phyloP scores from a whole-genome alignment of 768 basidiomycete species.

The Tephrocybe sp. region DNA sequence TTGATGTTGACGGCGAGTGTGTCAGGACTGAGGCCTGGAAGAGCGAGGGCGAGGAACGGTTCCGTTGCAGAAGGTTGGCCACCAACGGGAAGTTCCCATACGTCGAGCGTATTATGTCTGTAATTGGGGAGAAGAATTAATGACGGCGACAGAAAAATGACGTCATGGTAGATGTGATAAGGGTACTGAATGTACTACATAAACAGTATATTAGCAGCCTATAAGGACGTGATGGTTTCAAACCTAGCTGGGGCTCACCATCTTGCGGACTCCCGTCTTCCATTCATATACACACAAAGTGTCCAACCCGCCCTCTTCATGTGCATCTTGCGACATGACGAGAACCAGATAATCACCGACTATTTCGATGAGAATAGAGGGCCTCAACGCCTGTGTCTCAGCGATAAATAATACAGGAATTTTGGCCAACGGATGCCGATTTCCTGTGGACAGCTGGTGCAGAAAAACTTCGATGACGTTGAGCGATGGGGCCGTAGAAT shows the following conservation, averaged over 20 bases:
- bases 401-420: slow-evolving; percentile 25
- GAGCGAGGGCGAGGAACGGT: slow-evolving; percentile 6
- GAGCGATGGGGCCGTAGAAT: not conserved
- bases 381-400: slow-evolving; percentile 11
- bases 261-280: slow-evolving; percentile 14
- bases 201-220: not conserved
- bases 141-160: slow-evolving; percentile 22
- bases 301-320: not conserved
- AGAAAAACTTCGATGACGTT: slow-evolving; percentile 4
- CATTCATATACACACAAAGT: slow-evolving; percentile 18
- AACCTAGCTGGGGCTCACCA: slow-evolving; percentile 6
- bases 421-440: slow-evolving; percentile 14
- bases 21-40: not conserved
- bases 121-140: slow-evolving; percentile 26
- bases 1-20: not conserved
- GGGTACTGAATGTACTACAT: not conserved
- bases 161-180: slow-evolving; percentile 20
- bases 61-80: not conserved
- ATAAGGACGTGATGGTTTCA: not conserved
- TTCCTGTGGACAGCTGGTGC: slow-evolving; percentile 9
- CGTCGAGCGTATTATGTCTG: slow-evolving; percentile 18
- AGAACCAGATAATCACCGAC: slow-evolving; percentile 18
- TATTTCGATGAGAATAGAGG: slow-evolving; percentile 17
- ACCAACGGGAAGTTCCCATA: slow-evolving; percentile 19
- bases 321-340: slow-evolving; percentile 1